Percentiles rank a stretch among this genome's conserved stretches.
Conservation (phyloP, 371 early-diverging fungal genomes). For the Dichotomocladium elegans region DNA sequence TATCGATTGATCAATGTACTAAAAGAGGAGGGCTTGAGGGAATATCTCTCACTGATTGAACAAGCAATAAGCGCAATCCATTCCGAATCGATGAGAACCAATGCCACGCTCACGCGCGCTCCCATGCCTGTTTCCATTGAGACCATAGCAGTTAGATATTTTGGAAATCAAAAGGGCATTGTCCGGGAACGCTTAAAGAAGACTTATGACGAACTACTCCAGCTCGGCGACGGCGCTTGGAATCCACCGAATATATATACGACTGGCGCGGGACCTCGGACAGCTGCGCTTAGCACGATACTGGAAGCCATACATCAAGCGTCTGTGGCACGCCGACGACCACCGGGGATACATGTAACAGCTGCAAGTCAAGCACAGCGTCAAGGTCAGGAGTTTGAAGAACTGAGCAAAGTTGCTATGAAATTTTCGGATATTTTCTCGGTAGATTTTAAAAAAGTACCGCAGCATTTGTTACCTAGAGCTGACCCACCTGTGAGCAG, state of each 20-base stretch:
- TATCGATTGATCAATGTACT: conserved; percentile 23
- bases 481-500: background rate
- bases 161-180: background rate
- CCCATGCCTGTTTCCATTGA: background rate
- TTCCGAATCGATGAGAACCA: background rate
- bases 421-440: conserved; percentile 3
- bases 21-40: conserved; percentile 12
- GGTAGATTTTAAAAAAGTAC: too few relatives aligned
- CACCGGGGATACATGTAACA: background rate
- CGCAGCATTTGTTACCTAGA: too few relatives aligned
- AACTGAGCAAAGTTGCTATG: conserved; percentile 6
- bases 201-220: conserved; percentile 5
- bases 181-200: conserved; percentile 4
- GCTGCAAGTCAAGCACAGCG: background rate
- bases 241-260: conserved; percentile 16
- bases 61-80: conserved; percentile 1
- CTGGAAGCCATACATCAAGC: conserved; percentile 7
- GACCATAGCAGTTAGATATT: background rate
- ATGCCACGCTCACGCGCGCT: background rate
- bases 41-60: conserved; percentile 15
- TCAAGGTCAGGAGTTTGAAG: conserved; percentile 1
- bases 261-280: background rate
- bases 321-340: background rate
- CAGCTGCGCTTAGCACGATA: conserved; percentile 4
- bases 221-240: conserved; percentile 20